Evolutionary conservation across 2,329 filamentous ascomycete genomes (phyloP), one percentile per base, ranked within the genome.

Genomic region (Cladosporium austrohemisphaericum): DNA sequence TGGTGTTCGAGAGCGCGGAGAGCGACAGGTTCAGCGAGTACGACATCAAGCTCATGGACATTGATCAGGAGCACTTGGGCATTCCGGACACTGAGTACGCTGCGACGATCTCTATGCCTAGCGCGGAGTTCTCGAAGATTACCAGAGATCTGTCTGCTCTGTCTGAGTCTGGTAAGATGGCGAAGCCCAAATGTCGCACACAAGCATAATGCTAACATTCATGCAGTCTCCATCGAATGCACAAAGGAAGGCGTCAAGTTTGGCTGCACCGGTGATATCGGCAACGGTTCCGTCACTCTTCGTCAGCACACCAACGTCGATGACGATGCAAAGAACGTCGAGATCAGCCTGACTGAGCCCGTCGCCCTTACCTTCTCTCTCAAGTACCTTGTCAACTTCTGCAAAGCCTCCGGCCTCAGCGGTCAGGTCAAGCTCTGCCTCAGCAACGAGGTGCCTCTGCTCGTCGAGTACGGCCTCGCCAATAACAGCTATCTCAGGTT

Each of bases 11-110:
- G 83, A 95, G 84, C 77, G 76, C 80, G 58, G 83, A 86, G 66
- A 87, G 82, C 64, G 93, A 98, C 72, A 81, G 93, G 59, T 81
- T 98, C 67, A 95, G 88, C 80, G 94, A 98, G 78, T 98, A 98
- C 71, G 93, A 98, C 72, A 87, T 98, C 73, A 98, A 98, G 80
- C 84, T 98, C 69, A 98, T 98, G 93, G 93, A 98, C 70, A 98
- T 98, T 71, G 93, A 98, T 74, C 94, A 98, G 76, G 93, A 98
- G 79, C 93, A 98, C 71, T 76, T 98, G 72, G 93, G 93, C 55
- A 98, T 98, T 63, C 93, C 93, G 13, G 92, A 98, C 64, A 98
- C 94, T n/a, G 93, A 98, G 65, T 98, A 98, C 67, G 86, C 90
- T 31, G 87, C 93, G 40, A 93, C 87, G 14, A 88, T 98, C 57